Evolutionary conservation across 768 basidiomycete species (phyloP), one percentile per base, ranked within the genome.

Genomic region (Lactifluus piperatus): DNA sequence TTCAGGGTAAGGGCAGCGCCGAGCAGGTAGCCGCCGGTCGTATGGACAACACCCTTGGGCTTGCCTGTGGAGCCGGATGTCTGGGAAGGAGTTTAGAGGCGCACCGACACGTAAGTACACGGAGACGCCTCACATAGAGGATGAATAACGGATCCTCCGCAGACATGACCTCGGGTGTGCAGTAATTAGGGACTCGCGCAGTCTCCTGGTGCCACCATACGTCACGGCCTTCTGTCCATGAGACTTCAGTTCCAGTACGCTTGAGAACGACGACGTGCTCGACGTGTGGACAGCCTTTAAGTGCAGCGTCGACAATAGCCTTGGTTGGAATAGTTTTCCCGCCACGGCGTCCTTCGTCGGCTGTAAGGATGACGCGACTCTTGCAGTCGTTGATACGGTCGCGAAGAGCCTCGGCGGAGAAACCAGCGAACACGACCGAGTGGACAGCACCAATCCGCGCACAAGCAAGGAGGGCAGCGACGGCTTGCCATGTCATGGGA

Each of bases 71-170:
- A 93, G 51, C 92, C 92, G 30, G 91, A 94, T 14, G 94, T 97
- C 92, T 94, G 65, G 13, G 1, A 39, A 60, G 44, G 10, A 7
- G 29, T 11, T 59, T 20, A 47, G 46, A 24, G n/a, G 14, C 45
- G 20, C 18, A 24, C 9, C 22, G n/a, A 34, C 9, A n/a, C 34
- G 36, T 3, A 36, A 6, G 34, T 34, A 56, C 44, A n/a, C 46
- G 11, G 29, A 29, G 20, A 43, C 32, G 27, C 79, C 91, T 75
- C 68, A 94, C 94, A 73, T 98, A 99, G 61, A 99, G 93, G 69
- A 99, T 97, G 74, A 99, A 99, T 24, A 99, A 78, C 1, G 95
- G 95, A 69, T 98, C 97, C 71, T 99, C 95, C n/a, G 90, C 73
- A 32, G 81, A 70, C 88, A 99, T 92, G 62, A 88, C 70, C 74